Conservation (phyloP, 2,329 filamentous ascomycete species). For the Shiraia bambusicola region DNA sequence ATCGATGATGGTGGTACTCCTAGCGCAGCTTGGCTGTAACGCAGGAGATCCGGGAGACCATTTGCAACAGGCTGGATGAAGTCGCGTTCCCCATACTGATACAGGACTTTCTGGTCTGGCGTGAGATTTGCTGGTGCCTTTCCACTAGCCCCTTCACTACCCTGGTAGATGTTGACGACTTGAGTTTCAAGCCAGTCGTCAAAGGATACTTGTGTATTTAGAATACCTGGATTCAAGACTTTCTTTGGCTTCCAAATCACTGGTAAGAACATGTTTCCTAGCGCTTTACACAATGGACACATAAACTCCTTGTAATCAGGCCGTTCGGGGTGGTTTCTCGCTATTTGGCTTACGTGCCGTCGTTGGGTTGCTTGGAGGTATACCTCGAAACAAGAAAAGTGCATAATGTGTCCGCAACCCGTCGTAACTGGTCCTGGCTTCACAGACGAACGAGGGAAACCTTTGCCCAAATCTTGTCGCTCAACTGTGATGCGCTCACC, state of each 20-base stretch:
- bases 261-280: conserved; percentile 92
- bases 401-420: conserved; percentile 98
- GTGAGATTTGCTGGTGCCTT: conserved; percentile 28
- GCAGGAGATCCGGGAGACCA: conserved; percentile 41
- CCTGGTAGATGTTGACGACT: conserved; percentile 54
- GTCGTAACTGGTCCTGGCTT: conserved; percentile 78
- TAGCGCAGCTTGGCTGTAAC: conserved; percentile 19
- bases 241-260: conserved; percentile 94
- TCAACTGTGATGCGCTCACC: conserved; percentile 73
- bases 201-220: conserved; percentile 63
- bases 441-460: conserved; percentile 71
- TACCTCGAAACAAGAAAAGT: conserved; percentile 90
- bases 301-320: conserved; percentile 83
- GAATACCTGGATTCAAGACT: conserved; percentile 74
- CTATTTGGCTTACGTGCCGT: conserved; percentile 88
- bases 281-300: conserved; percentile 92
- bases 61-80: conserved; percentile 54
- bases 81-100: conserved; percentile 53
- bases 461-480: conserved; percentile 82
- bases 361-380: conserved; percentile 83
- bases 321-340: conserved; percentile 87
- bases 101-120: conserved; percentile 52
- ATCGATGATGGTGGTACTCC: conserved; percentile 21
- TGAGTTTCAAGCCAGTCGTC: conserved; percentile 67
- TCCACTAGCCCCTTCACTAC: conserved; percentile 34